A percentile compares a stretch with the other conserved stretches of the same genome.
phyloP scores from a whole-genome alignment of 495 filamentous ascomycete species.

The Aspergillus mulundensis region DNA sequence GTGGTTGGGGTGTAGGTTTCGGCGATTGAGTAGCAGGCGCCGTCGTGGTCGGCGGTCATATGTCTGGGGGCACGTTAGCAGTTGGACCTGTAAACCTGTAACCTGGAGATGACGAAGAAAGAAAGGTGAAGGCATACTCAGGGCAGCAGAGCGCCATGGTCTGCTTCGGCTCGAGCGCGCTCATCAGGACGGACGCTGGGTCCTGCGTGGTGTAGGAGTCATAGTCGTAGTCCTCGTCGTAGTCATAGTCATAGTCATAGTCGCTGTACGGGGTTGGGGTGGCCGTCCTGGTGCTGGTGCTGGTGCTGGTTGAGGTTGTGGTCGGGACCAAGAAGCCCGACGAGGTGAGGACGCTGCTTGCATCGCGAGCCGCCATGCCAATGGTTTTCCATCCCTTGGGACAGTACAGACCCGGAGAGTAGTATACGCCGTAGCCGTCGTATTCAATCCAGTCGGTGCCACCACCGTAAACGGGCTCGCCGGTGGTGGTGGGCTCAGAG shows the following conservation, averaged over 20 bases:
- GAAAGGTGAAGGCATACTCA: not conserved
- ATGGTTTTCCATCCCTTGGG: slow-evolving; percentile 3
- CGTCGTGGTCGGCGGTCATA: not conserved
- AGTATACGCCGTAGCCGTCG: not conserved
- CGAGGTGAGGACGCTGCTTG: not conserved
- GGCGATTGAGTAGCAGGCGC: not conserved
- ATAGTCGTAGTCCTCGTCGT: not conserved
- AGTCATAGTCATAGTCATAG: not conserved
- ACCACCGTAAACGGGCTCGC: too few species aligned
- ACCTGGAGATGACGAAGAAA: too few species aligned
- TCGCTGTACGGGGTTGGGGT: not conserved
- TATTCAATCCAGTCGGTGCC: not conserved
- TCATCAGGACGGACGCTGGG: not conserved
- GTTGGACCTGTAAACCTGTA: too few species aligned
- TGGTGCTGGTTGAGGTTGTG: not conserved
- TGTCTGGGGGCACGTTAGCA: not conserved
- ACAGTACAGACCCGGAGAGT: slow-evolving; percentile 8
- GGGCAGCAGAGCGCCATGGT: slow-evolving; percentile 5
- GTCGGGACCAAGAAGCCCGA: not conserved
- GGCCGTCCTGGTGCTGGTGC: not conserved
- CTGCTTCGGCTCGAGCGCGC: not conserved
- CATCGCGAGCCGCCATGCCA: not conserved
- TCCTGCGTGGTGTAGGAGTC: not conserved
- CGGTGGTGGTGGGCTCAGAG: not conserved
- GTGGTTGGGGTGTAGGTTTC: not conserved